Evolutionary conservation across 768 basidiomycete species (phyloP).

Genomic region (Rhodosporidiobolus odoratus): DNA sequence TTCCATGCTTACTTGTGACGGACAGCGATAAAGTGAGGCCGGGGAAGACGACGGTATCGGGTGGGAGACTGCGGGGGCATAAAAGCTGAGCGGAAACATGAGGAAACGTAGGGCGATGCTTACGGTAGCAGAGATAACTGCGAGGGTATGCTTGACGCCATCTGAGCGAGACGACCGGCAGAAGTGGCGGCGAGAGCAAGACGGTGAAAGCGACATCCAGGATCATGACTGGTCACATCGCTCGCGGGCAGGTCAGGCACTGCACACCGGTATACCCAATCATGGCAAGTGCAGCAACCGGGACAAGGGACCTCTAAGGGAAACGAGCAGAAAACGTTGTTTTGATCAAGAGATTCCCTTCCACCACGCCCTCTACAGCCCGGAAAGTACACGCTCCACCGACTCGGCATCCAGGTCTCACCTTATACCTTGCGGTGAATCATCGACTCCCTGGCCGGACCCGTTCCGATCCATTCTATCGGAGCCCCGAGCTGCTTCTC

Average conservation of each 20-base stretch:
- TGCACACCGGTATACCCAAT: too few species aligned
- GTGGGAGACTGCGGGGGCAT: conserved; percentile 4
- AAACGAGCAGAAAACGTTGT: not conserved
- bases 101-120: not conserved
- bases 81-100: not conserved
- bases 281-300: too few species aligned
- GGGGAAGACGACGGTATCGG: conserved; percentile 17
- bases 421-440: not conserved
- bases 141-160: not conserved
- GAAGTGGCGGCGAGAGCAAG: not conserved
- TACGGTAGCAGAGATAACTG: not conserved
- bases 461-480: conserved; percentile 89
- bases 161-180: not conserved
- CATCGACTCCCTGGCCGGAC: conserved; percentile 53
- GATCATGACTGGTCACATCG: too few species aligned
- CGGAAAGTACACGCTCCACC: not conserved
- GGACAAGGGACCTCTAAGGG: too few species aligned
- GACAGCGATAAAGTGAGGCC: conserved; percentile 25
- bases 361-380: too few species aligned
- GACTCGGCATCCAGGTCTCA: not conserved
- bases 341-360: too few species aligned
- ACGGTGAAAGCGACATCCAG: not conserved
- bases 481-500: conserved; percentile 67
- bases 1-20: not conserved
- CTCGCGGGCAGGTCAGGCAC: too few species aligned